Evolutionary conservation across 2,329 filamentous ascomycete species (phyloP), one percentile per base, ranked within the genome.

Genomic region (Aspergillus eucalypticola): DNA sequence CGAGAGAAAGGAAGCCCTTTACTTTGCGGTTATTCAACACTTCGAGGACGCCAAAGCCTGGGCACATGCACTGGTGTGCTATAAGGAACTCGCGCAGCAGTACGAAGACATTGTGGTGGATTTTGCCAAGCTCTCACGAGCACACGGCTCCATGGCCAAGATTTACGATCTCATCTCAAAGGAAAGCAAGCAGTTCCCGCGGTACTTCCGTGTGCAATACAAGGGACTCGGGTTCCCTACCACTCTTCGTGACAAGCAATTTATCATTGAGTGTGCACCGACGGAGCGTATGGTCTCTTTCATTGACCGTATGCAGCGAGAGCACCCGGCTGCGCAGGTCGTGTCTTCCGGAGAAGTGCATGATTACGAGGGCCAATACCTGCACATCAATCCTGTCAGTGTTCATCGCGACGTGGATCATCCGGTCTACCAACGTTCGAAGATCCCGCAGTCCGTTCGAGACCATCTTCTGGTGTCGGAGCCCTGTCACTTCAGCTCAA

Each of bases 31-130:
- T 84, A 96, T 98, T 73, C 92, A 93, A 75, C 84, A 94, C 73
- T 97, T 95, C 65, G 94, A 98, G 72, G 92, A 96, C 61, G 93
- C 92, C n/a, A 89, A 92, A 72, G 92, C 92, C 0, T 98, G 94
- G 94, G 90, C 90, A 69, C 91, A 91, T 74, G 94, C 93, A 1
- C 79, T 99, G 44, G 84, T 87, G 5, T 91, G 91, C 3, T 98
- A 99, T 77, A 90, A 90, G 72, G 94, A 99, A 76, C 86, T 99
- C 54, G 90, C 93, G 51, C 78, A 82, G n/a, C 92, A 98, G 76
- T 99, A 98, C 73, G 92, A 96, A 78, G 86, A 84, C 66, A 96
- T 92, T 61, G 79, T 90, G 0, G 96, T 93, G 74, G 95, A 99
- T 76, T 97, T 96, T 69, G 84, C 89, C 35, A 97, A 99, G 77